These are phyloP conservation scores for Rostrohypoxylon terebratum DNA, from an alignment of 495 filamentous ascomycete species.

Conservation along the genomic window DNA sequence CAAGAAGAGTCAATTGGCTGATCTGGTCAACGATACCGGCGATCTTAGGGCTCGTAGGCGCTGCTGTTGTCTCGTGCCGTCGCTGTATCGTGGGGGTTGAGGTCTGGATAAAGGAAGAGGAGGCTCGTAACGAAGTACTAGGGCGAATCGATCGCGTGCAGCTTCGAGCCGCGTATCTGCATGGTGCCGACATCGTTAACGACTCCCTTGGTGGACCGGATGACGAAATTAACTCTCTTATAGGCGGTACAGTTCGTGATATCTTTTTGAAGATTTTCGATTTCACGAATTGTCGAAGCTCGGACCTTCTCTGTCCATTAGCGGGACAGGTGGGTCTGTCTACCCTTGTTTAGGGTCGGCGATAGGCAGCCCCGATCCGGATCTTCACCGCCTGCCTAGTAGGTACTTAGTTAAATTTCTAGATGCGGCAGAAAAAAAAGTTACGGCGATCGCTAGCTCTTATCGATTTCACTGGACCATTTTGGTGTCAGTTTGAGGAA, in stretches of 20 bases:
- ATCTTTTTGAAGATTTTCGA: constrained; percentile 44
- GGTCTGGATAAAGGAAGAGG: constrained; percentile 54
- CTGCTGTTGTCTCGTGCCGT: constrained; percentile 80
- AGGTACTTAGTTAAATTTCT: constrained; percentile 17
- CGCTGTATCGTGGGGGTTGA: constrained; percentile 56
- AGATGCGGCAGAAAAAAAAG: constrained; percentile 52
- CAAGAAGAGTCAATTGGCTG: constrained; percentile 94
- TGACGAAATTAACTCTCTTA: constrained; percentile 36
- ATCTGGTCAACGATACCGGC: constrained; percentile 95
- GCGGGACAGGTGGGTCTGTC: constrained; percentile 16
- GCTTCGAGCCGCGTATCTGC: constrained; percentile 68
- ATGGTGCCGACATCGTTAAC: constrained; percentile 68
- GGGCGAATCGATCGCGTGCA: constrained; percentile 68
- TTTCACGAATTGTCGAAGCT: constrained; percentile 48
- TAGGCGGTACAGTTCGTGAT: constrained; percentile 37
- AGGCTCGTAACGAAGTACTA: constrained; percentile 51
- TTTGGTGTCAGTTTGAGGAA: not conserved
- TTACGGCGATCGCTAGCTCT: constrained; percentile 24
- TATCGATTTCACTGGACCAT: constrained; percentile 7
- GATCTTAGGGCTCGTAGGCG: constrained; percentile 86
- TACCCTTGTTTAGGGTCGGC: constrained; percentile 23
- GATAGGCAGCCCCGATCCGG: constrained; percentile 27
- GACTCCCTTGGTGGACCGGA: constrained; percentile 28
- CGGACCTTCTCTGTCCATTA: constrained; percentile 26
- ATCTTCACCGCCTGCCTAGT: constrained; percentile 49